Conservation (phyloP, 495 filamentous ascomycete genomes). For the Xylaria sp. region DNA sequence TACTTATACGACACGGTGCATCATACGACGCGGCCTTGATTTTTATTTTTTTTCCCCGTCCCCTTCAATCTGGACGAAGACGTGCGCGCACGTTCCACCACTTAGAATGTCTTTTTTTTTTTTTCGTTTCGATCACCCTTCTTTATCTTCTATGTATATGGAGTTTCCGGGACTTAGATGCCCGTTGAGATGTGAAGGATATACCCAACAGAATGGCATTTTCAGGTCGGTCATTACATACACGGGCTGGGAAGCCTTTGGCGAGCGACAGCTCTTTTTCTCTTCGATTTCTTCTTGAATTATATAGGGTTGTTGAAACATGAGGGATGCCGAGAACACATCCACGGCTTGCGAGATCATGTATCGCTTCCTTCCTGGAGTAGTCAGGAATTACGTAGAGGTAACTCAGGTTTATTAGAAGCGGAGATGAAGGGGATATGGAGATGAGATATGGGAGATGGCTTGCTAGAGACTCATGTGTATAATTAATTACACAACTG, state of each 20-base stretch:
- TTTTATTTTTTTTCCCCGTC: neutral
- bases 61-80: neutral
- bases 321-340: neutral
- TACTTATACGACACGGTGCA: neutral
- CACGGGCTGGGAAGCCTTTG: slow-evolving; percentile 4
- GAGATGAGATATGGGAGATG: slow-evolving; percentile 17
- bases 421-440: neutral
- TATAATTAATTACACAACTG: slow-evolving; percentile 4
- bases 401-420: neutral
- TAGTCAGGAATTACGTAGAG: neutral
- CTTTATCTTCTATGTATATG: slow-evolving; percentile 17
- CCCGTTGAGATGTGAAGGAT: slow-evolving; percentile 28
- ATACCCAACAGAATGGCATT: slow-evolving; percentile 28
- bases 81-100: neutral
- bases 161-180: slow-evolving; percentile 24
- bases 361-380: neutral
- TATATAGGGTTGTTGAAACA: slow-evolving; percentile 6
- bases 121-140: neutral
- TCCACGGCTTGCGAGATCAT: neutral
- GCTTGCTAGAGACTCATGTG: slow-evolving; percentile 1
- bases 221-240: slow-evolving; percentile 12
- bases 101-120: slow-evolving; percentile 15
- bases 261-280: neutral
- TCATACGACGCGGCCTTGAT: neutral
- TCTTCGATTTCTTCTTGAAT: slow-evolving; percentile 7